Evolutionary conservation across 306 rosid species (phyloP).

Genomic region (Prunus campanulata): DNA sequence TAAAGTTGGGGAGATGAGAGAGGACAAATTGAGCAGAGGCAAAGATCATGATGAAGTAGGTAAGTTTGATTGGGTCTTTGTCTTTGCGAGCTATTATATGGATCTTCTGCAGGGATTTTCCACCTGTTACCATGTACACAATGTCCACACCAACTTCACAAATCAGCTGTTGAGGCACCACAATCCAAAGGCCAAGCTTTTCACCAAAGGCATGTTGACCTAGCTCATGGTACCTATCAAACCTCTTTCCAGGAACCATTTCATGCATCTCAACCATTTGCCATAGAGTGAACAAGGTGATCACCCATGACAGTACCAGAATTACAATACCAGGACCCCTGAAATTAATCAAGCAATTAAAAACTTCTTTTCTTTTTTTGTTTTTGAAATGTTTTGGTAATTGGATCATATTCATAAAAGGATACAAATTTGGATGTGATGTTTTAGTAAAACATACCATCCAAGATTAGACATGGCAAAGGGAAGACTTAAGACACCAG

Average conservation of each 20-base stretch:
- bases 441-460: conserved; percentile 36
- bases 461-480: conserved; percentile 70
- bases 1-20: conserved; percentile 72
- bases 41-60: conserved; percentile 69
- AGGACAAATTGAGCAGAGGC: conserved; percentile 70
- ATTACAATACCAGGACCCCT: conserved; percentile 74
- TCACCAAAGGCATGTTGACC: conserved; percentile 79
- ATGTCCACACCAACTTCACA: conserved; percentile 63
- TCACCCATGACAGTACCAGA: conserved; percentile 58
- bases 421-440: too few species aligned
- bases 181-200: conserved; percentile 70
- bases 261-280: conserved; percentile 92
- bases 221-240: conserved; percentile 72
- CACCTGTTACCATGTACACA: conserved; percentile 76
- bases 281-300: conserved; percentile 67
- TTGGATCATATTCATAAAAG: too few species aligned
- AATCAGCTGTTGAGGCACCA: conserved; percentile 74
- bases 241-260: conserved; percentile 74
- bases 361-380: too few species aligned
- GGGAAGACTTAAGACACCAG: conserved; percentile 80
- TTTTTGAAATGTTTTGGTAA: too few species aligned
- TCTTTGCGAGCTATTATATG: conserved; percentile 36
- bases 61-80: conserved; percentile 47
- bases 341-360: not conserved
- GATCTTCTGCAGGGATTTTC: conserved; percentile 60